A percentile compares a stretch with the other conserved stretches of the same genome.
Evolutionary conservation across 345 rosid genomes (phyloP).

Genomic region (Firmiana major): DNA sequence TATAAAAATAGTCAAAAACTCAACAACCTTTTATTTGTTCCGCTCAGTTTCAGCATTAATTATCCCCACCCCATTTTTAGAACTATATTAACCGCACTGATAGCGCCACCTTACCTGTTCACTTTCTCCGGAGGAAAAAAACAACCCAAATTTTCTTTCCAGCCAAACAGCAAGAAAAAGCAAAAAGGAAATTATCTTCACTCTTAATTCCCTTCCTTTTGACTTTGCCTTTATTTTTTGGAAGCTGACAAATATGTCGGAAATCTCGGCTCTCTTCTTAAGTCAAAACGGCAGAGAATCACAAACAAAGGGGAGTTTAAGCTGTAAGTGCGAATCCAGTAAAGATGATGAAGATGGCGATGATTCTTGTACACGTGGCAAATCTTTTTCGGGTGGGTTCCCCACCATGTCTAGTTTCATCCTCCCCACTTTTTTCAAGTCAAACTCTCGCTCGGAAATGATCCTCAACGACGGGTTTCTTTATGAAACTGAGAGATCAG

Average conservation of each 20-base stretch:
- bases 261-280: not conserved
- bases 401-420: not conserved
- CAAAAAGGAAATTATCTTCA: not conserved
- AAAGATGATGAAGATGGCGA: not conserved
- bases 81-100: conserved; percentile 1
- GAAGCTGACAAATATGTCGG: conserved; percentile 25
- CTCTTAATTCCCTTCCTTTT: not conserved
- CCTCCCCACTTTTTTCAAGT: not conserved
- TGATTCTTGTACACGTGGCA: not conserved
- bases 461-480: not conserved
- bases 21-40: conserved; percentile 26
- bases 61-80: conserved; percentile 22
- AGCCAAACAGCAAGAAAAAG: conserved; percentile 20
- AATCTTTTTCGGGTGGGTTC: not conserved
- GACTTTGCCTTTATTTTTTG: not conserved
- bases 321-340: not conserved
- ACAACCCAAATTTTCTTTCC: conserved; percentile 12
- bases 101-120: conserved; percentile 13
- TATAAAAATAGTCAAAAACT: conserved; percentile 20
- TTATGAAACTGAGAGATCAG: not conserved
- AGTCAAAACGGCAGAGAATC: not conserved
- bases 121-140: conserved; percentile 12
- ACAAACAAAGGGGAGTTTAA: not conserved
- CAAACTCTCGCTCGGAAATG: not conserved
- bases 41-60: conserved; percentile 40